Evolutionary conservation across 768 basidiomycete species (phyloP).

Genomic region (Tulasnella sp.): DNA sequence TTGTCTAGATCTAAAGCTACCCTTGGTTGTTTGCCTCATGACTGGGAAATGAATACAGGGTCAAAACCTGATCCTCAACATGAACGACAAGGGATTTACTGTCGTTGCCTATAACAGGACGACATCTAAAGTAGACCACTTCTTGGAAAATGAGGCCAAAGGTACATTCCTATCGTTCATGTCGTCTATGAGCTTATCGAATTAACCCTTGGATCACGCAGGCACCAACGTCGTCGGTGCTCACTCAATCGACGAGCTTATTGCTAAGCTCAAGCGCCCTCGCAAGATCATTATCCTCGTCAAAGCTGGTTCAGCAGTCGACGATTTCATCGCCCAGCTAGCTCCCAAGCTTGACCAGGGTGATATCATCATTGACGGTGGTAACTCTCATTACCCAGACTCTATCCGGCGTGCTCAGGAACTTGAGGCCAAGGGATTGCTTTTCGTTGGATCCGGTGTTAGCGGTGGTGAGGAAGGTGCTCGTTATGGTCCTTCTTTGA

Average conservation of each 20-base stretch:
- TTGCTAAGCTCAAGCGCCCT: conserved; percentile 82
- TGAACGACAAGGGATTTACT: conserved; percentile 99
- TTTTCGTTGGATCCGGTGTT: conserved; percentile 97
- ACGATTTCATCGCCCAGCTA: conserved; percentile 86
- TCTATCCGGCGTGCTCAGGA: conserved; percentile 88
- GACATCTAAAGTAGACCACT: conserved; percentile 86
- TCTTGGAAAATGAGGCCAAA: conserved; percentile 96
- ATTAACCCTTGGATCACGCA: conserved; percentile 27
- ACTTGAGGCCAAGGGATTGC: conserved; percentile 84
- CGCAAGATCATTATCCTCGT: conserved; percentile 97
- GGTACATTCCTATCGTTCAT: conserved; percentile 37
- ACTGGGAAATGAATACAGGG: conserved; percentile 38
- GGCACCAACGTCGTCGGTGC: conserved; percentile 94
- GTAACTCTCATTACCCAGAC: conserved; percentile 98
- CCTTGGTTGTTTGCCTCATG: not conserved
- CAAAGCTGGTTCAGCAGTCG: conserved; percentile 93
- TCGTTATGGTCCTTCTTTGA: conserved; percentile 90
- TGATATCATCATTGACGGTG: conserved; percentile 99
- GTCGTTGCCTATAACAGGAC: conserved; percentile 98
- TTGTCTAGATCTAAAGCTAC: not conserved
- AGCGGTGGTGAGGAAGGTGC: conserved; percentile 99
- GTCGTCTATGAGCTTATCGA: not conserved
- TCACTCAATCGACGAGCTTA: conserved; percentile 83
- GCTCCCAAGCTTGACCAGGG: conserved; percentile 82
- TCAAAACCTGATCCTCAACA: conserved; percentile 95